Base-by-base conservation (phyloP, 768 basidiomycete genomes). In the Termitomyces sp. region DNA sequence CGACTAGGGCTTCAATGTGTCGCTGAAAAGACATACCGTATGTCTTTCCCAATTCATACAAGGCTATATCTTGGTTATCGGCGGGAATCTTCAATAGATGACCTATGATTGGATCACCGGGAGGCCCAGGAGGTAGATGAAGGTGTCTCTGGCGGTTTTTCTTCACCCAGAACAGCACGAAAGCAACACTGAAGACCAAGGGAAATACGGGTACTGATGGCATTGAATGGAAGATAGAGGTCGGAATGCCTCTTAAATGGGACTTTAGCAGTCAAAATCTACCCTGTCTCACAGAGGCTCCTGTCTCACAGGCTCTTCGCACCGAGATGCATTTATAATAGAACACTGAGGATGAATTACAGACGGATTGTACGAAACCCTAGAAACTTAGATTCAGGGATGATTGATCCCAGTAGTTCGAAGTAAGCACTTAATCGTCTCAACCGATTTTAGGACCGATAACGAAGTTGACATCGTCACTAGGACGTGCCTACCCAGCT, bases 61-160 rank as follows among this genome's bases (percentile, higher is more conserved):
- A 72, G 3, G 61, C 56, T 3, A 62, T 58, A 0, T 66, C 65
- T 46, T 62, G 60, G 46, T 69, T 58, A 6, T 63, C 57, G 1
- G 64, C 26, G 7, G 73, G 73, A 14, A 76, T 67, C 20, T 32
- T 32, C 4, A 72, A 65, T 12, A 70, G 53, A 53, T 76, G 72
- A 5, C 75, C 75, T 14, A 76, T 65, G 46, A 76, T 31, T 0
- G 72, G 70, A 53, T 76, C 71, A 5, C 65, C 61, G 6, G 73
- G 74, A n/a, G 72, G 75, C 14, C 75, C 68, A 26, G 73, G 72
- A 5, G 72, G 72, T 18, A 61, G 16, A 27, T 31, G 46, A 42
- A 24, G 34, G 14, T 36, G 34, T 16, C 37, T 56, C 29, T 16
- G 6, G 46, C 20, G 46, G 24, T 1, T 16, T 29, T 46, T 22